phyloP scores from a whole-genome alignment of 2,329 filamentous ascomycete genomes.

The Corynespora cassiicola region DNA sequence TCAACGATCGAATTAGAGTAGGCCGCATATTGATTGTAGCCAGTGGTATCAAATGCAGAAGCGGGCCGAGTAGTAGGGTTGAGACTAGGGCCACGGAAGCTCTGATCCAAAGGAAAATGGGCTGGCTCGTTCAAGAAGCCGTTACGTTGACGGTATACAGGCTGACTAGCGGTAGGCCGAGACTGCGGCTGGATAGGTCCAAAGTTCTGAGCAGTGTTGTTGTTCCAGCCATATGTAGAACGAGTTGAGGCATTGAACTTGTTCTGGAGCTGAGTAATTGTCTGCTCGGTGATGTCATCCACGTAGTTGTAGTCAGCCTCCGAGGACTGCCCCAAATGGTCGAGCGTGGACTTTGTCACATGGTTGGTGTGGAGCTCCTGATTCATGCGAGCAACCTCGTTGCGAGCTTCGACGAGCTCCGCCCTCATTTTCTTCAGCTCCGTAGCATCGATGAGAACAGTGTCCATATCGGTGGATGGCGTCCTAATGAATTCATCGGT shows the following conservation, averaged over 20 bases:
- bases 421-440: constrained; percentile 73
- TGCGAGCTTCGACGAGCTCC: constrained; percentile 74
- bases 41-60: constrained; percentile 43
- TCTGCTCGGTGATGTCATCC: constrained; percentile 58
- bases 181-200: constrained; percentile 25
- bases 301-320: constrained; percentile 57
- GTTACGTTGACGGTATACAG: constrained; percentile 36
- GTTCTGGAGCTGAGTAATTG: constrained; percentile 57
- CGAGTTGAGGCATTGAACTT: constrained; percentile 57
- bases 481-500: constrained; percentile 59
- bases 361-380: constrained; percentile 73
- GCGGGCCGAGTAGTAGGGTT: constrained; percentile 44
- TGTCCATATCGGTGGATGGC: constrained; percentile 30
- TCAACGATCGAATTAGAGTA: constrained; percentile 19
- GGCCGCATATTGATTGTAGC: constrained; percentile 38
- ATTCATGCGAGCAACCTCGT: constrained; percentile 73
- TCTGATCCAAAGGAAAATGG: constrained; percentile 43
- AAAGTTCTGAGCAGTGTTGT: constrained; percentile 26
- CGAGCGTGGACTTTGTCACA: constrained; percentile 64
- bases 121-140: constrained; percentile 45
- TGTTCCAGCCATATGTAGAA: constrained; percentile 43
- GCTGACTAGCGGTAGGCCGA: constrained; percentile 26
- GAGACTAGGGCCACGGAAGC: constrained; percentile 31
- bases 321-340: constrained; percentile 60
- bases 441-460: constrained; percentile 52